phyloP scores from a whole-genome alignment of 441 rosid species.

The Eugenia klotzschiana region DNA sequence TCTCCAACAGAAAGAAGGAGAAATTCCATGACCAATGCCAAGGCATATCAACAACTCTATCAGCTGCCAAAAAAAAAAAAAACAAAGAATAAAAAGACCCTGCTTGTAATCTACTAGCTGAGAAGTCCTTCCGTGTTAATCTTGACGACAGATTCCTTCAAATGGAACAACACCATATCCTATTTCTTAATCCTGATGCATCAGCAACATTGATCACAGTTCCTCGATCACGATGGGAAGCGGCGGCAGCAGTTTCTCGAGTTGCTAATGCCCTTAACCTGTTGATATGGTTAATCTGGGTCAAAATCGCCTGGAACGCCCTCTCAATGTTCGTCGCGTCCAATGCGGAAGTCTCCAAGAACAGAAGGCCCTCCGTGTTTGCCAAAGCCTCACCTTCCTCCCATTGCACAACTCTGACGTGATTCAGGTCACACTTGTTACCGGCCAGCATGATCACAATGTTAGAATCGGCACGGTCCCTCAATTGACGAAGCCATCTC shows the following conservation, averaged over 20 bases:
- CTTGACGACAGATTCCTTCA: background rate
- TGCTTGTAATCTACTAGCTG: background rate
- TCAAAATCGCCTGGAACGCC: conserved; percentile 1
- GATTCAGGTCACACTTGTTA: background rate
- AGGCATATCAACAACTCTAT: background rate
- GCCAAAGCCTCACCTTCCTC: background rate
- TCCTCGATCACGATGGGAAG: conserved; percentile 55
- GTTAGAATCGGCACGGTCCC: background rate
- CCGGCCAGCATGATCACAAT: conserved; percentile 2
- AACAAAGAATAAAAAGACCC: background rate
- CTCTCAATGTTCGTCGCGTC: conserved; percentile 3
- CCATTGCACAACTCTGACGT: background rate
- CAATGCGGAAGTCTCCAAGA: conserved; percentile 1
- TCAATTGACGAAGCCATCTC: conserved; percentile 5
- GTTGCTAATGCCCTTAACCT: conserved; percentile 1
- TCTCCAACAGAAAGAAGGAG: background rate
- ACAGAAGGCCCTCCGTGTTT: background rate
- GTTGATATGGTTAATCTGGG: background rate
- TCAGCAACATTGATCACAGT: conserved; percentile 61
- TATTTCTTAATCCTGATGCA: conserved; percentile 26
- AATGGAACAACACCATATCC: conserved; percentile 59
- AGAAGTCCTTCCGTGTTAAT: background rate
- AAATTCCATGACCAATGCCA: background rate
- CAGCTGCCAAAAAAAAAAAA: background rate
- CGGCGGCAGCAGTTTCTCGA: conserved; percentile 16